Conservation (phyloP, 768 basidiomycete genomes). For the Mycena vitilis region DNA sequence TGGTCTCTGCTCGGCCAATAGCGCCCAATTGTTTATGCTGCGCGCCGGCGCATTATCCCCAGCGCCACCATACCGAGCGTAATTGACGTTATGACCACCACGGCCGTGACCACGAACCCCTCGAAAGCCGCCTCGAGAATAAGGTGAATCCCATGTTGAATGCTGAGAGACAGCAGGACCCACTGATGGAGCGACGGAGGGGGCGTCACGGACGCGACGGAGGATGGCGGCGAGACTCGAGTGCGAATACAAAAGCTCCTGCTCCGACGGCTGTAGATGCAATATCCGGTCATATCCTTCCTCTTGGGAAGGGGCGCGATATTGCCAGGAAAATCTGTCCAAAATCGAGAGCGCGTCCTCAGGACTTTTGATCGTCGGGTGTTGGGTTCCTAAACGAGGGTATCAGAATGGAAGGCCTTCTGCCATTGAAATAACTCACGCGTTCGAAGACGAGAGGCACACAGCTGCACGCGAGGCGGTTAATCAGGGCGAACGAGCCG, state of each 20-base stretch:
- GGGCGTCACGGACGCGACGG: conserved; percentile 59
- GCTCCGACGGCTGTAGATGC: conserved; percentile 56
- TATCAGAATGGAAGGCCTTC: conserved; percentile 13
- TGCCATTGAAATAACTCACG: conserved; percentile 56
- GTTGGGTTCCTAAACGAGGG: conserved; percentile 64
- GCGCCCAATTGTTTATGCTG: conserved; percentile 21
- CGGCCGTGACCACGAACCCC: conserved; percentile 38
- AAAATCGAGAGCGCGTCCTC: conserved; percentile 72
- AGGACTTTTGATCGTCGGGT: conserved; percentile 80
- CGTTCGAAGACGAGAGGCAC: conserved; percentile 67
- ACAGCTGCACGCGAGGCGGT: conserved; percentile 57
- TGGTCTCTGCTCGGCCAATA: conserved; percentile 1
- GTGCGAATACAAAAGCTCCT: conserved; percentile 59
- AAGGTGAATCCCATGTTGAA: conserved; percentile 34
- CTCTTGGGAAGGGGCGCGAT: conserved; percentile 60
- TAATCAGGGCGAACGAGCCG: conserved; percentile 18
- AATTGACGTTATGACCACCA: conserved; percentile 33
- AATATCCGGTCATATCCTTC: conserved; percentile 79
- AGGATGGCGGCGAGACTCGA: conserved; percentile 66
- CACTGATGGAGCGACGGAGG: conserved; percentile 44
- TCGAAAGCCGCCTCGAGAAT: conserved; percentile 40
- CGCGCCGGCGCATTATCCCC: conserved; percentile 25
- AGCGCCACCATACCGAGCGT: conserved; percentile 26
- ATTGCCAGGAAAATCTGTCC: conserved; percentile 72
- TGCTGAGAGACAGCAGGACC: conserved; percentile 36